These are phyloP conservation scores for Neurospora discreta DNA, from an alignment of 495 filamentous ascomycete species.

Conservation along the genomic window DNA sequence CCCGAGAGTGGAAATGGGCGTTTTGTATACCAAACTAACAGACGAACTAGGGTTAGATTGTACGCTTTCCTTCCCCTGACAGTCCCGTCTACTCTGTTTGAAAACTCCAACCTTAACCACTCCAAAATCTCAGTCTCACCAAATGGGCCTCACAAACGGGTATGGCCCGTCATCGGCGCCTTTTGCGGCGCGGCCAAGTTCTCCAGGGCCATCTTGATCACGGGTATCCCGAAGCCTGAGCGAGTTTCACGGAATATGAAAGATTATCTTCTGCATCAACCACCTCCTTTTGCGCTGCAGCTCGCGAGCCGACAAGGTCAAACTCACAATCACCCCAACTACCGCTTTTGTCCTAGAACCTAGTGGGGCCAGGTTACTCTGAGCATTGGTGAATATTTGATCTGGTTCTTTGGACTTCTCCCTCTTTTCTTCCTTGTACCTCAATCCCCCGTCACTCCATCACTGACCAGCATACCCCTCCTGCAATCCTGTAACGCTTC, in stretches of 20 bases:
- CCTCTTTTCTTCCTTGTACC: background rate
- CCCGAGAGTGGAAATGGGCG: too few relatives aligned
- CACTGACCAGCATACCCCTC: background rate
- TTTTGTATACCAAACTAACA: too few relatives aligned
- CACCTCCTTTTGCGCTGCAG: background rate
- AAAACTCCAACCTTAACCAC: background rate
- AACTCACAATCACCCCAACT: background rate
- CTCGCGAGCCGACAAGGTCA: background rate
- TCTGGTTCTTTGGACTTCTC: background rate
- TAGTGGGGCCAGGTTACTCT: background rate
- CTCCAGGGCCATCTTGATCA: slow-evolving; percentile 70
- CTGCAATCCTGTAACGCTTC: background rate
- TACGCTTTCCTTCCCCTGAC: slow-evolving; percentile 5
- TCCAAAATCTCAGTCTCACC: background rate
- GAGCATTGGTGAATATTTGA: background rate
- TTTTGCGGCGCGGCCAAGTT: slow-evolving; percentile 85
- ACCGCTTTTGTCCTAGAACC: background rate
- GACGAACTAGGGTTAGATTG: too few relatives aligned
- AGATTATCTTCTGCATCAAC: background rate
- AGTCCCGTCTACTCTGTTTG: slow-evolving; percentile 36
- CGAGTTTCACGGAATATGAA: slow-evolving; percentile 68
- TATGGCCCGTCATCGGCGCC: slow-evolving; percentile 51
- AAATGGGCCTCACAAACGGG: slow-evolving; percentile 1
- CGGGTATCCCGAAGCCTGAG: slow-evolving; percentile 47
- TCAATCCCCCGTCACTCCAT: background rate